These are phyloP conservation scores for Plasmodiophora brassicae DNA, from an alignment of 208 protist genomes.

Conservation along the genomic window DNA sequence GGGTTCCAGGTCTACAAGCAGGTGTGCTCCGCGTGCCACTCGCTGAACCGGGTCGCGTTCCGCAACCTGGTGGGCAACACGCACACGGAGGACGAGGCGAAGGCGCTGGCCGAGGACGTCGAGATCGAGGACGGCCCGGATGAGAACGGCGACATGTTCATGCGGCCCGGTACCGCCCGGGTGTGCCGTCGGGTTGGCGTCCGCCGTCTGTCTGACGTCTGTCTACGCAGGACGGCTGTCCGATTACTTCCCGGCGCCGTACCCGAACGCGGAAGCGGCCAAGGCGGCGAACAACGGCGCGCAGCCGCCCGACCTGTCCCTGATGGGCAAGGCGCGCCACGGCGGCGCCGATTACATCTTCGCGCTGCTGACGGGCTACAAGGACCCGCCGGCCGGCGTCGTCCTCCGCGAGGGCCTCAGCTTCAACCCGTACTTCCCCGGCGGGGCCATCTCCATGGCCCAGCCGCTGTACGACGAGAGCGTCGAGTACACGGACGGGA, in stretches of 20 bases:
- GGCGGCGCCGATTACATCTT: slow-evolving; percentile 88
- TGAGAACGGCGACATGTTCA: slow-evolving; percentile 86
- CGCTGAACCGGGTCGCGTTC: slow-evolving; percentile 85
- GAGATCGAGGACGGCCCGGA: slow-evolving; percentile 90
- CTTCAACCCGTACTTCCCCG: slow-evolving; percentile 97
- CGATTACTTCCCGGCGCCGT: slow-evolving; percentile 89
- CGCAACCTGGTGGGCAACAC: slow-evolving; percentile 81
- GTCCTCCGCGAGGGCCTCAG: slow-evolving; percentile 82
- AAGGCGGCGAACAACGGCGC: slow-evolving; percentile 91
- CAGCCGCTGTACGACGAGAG: slow-evolving; percentile 84
- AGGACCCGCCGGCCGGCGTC: slow-evolving; percentile 71
- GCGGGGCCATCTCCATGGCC: slow-evolving; percentile 92
- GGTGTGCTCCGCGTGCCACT: slow-evolving; percentile 92
- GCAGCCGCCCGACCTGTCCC: slow-evolving; percentile 91
- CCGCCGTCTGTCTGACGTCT: neutral
- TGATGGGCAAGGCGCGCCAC: slow-evolving; percentile 84
- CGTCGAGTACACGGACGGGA: slow-evolving; percentile 95
- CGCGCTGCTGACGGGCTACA: slow-evolving; percentile 92
- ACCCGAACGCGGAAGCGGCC: slow-evolving; percentile 91
- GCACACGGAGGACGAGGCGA: slow-evolving; percentile 39
- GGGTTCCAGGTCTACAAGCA: slow-evolving; percentile 94
- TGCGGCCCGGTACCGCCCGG: slow-evolving; percentile 61
- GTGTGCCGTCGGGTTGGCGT: neutral
- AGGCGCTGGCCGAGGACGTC: slow-evolving; percentile 79
- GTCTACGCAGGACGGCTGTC: slow-evolving; percentile 78